These are phyloP conservation scores for Amauroascus verrucosus DNA, from an alignment of 2,329 filamentous ascomycete genomes.

Conservation along the genomic window DNA sequence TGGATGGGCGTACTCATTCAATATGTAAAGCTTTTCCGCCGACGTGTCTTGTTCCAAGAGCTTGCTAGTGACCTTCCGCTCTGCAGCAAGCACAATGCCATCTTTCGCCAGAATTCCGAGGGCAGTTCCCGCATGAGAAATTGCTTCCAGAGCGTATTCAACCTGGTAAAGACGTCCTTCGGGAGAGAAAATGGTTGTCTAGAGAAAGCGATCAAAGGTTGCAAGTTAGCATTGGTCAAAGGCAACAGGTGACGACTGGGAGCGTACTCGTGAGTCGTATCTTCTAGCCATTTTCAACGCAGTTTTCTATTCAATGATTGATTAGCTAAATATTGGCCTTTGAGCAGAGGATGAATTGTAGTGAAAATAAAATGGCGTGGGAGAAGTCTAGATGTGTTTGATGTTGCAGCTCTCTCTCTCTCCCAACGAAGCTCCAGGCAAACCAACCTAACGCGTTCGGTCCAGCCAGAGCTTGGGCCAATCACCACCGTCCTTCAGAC, in stretches of 20 bases:
- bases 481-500: background rate
- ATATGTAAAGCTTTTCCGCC: constrained; percentile 97
- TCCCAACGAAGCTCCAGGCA: constrained; percentile 17
- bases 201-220: constrained; percentile 15
- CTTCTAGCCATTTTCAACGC: constrained; percentile 68
- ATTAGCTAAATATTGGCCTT: background rate
- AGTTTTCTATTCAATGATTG: background rate
- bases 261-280: constrained; percentile 82
- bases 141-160: constrained; percentile 97
- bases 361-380: background rate
- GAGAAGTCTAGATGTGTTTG: background rate
- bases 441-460: constrained; percentile 18
- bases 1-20: constrained; percentile 68
- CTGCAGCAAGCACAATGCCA: constrained; percentile 94
- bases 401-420: constrained; percentile 5
- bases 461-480: constrained; percentile 15
- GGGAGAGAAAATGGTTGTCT: constrained; percentile 99
- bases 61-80: constrained; percentile 99
- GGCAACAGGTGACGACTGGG: constrained; percentile 19
- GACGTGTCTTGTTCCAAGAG: constrained; percentile 98
- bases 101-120: constrained; percentile 95
- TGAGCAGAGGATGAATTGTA: background rate
- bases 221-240: constrained; percentile 10
- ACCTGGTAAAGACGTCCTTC: constrained; percentile 98
- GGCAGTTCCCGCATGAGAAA: constrained; percentile 94